Evolutionary conservation across 148 eudicot species (phyloP).

Genomic region (Dysphania ambrosioides): DNA sequence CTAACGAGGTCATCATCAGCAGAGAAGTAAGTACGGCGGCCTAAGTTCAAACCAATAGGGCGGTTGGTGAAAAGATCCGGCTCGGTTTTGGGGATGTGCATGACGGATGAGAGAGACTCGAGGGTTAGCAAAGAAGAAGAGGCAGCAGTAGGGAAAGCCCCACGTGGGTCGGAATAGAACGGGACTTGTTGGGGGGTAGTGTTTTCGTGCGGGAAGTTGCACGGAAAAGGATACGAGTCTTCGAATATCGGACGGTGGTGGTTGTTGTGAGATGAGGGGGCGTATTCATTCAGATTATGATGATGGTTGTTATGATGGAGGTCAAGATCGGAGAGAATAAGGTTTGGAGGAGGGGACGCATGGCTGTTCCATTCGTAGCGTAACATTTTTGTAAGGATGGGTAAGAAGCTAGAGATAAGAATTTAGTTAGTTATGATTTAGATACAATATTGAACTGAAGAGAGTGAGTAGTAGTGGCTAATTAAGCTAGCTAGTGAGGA

Average conservation of each 20-base stretch:
- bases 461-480: neutral
- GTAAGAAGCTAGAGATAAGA: too few relatives aligned
- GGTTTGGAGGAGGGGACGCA: slow-evolving; percentile 39
- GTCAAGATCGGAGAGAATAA: slow-evolving; percentile 50
- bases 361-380: slow-evolving; percentile 72
- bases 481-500: too few relatives aligned
- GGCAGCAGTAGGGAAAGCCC: slow-evolving; percentile 27
- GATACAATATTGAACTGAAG: slow-evolving; percentile 5
- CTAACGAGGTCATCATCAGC: slow-evolving; percentile 84
- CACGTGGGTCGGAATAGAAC: slow-evolving; percentile 45
- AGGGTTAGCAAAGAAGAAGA: slow-evolving; percentile 33
- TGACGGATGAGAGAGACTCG: slow-evolving; percentile 22
- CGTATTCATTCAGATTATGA: too few relatives aligned
- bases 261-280: slow-evolving; percentile 19
- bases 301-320: too few relatives aligned
- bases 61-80: slow-evolving; percentile 45
- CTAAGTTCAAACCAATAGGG: slow-evolving; percentile 67
- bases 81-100: slow-evolving; percentile 54
- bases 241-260: slow-evolving; percentile 42
- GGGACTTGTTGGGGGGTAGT: slow-evolving; percentile 24
- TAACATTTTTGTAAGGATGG: too few relatives aligned
- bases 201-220: slow-evolving; percentile 37
- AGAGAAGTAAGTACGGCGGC: slow-evolving; percentile 88
- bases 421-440: too few relatives aligned
- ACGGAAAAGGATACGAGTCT: slow-evolving; percentile 39